Base-by-base conservation (phyloP, 192 early-diverging fungal species). In the Linnemannia zychae region DNA sequence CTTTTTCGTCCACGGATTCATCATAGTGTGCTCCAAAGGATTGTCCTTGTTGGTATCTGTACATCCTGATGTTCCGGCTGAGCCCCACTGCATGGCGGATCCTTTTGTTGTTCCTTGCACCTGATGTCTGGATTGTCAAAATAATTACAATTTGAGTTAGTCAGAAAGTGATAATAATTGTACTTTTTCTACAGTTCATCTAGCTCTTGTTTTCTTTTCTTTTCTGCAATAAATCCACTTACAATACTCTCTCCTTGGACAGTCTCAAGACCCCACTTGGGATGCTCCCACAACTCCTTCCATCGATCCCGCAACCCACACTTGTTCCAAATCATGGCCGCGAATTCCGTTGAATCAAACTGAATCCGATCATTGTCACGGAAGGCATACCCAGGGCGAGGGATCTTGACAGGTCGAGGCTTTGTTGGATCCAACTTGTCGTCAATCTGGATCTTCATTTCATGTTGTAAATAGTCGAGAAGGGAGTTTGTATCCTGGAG, bases 1-100 rank as follows among this genome's bases (percentile, higher is more conserved):
- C 89, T 22, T 71, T 84, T 40, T 92, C 91, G 57, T 81, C 82
- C 22, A 92, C 90, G 20, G 89, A 88, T 72, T 93, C 92, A 72
- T 93, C 92, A 28, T 93, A 93, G 77, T 93, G 92, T 37, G 89
- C 88, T 31, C 90, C 92, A 50, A 93, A 93, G 12, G 88, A 87
- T 78, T 93, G 88, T 1, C 91, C 91, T 2, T 89, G 88, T n/a
- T 89, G 89, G 72, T 93, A 93, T 16, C 92, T 79, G 73, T 93
- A 93, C n/a, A 93, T 86, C 12, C 91, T 88, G 44, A 93, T 91
- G 87, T 91, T 91, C 12, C 88, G 88, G 49, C 90, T 85, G 60
- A 93, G 75, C 0, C 91, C 91, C 0, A 85, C 89, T 0, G 92
- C 90, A 37, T 74, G 87, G 2, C 75, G 71, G 31, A 70, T 24